Evolutionary conservation across 305 asterid species (phyloP).

Genomic region (Rubia peregrina): DNA sequence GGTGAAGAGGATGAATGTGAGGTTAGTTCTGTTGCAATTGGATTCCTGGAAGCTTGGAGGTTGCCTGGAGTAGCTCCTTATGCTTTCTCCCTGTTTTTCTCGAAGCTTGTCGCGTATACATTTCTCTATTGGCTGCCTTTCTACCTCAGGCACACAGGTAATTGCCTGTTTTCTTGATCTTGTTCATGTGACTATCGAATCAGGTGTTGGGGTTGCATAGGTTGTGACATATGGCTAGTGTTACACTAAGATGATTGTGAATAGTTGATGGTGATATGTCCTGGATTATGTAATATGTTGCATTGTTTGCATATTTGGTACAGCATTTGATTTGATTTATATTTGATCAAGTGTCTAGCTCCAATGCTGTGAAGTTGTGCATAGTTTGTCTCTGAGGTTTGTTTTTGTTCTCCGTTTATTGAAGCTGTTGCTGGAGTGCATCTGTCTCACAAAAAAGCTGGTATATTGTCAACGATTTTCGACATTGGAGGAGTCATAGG

Average conservation of each 20-base stretch:
- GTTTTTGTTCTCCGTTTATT: slow-evolving; percentile 17
- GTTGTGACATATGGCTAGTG: background rate
- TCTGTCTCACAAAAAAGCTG: slow-evolving; percentile 67
- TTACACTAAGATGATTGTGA: background rate
- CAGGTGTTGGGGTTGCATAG: background rate
- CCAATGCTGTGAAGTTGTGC: background rate
- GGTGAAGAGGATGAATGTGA: slow-evolving; percentile 34
- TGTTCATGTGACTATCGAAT: background rate
- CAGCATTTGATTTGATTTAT: background rate
- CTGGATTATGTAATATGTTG: too few relatives aligned
- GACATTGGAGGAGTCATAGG: slow-evolving; percentile 85
- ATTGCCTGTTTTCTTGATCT: background rate
- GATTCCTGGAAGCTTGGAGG: slow-evolving; percentile 86
- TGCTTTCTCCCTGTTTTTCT: slow-evolving; percentile 84
- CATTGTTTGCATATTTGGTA: too few relatives aligned
- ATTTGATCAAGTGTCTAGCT: background rate
- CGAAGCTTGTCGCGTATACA: slow-evolving; percentile 93
- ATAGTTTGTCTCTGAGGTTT: background rate
- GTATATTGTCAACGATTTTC: slow-evolving; percentile 72
- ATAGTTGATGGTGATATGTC: background rate
- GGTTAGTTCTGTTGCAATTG: slow-evolving; percentile 51
- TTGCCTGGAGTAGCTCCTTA: slow-evolving; percentile 77
- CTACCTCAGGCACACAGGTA: slow-evolving; percentile 89
- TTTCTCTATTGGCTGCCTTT: slow-evolving; percentile 95
- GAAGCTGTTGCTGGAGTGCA: slow-evolving; percentile 79